Percentiles rank a stretch among this genome's conserved stretches.
Evolutionary conservation across 169 alveolate species (phyloP).

Genomic region (Cryptosporidium sp.): DNA sequence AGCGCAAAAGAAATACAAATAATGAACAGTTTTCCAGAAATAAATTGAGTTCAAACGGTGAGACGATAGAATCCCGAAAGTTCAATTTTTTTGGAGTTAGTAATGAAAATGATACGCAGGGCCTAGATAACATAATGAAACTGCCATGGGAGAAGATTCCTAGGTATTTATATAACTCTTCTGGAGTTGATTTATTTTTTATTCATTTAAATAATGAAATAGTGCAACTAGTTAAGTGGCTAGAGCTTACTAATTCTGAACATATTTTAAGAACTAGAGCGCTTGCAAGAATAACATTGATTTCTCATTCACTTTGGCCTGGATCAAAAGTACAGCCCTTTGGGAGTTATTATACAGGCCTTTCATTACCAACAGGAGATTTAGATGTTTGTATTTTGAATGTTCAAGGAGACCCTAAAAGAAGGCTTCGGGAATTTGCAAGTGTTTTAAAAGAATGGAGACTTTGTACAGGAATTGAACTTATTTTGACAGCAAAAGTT

Average conservation of each 20-base stretch:
- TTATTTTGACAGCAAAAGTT: constrained; percentile 78
- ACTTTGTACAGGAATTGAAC: constrained; percentile 75
- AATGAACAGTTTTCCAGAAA: neutral
- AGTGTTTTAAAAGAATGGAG: constrained; percentile 53
- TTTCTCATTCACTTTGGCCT: constrained; percentile 75
- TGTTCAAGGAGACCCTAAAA: constrained; percentile 68
- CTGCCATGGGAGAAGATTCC: constrained; percentile 71
- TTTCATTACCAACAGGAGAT: constrained; percentile 74
- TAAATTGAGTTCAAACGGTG: neutral
- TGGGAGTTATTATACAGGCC: constrained; percentile 76
- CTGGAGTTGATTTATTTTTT: constrained; percentile 32
- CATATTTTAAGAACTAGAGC: constrained; percentile 50
- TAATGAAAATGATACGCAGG: neutral
- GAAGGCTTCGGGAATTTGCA: constrained; percentile 70
- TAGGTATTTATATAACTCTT: neutral
- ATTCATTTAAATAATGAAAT: constrained; percentile 69
- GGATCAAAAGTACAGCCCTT: constrained; percentile 74
- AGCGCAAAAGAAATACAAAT: constrained; percentile 20
- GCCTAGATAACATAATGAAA: constrained; percentile 23
- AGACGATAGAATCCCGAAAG: neutral
- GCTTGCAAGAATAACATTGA: constrained; percentile 65
- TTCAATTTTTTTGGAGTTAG: neutral
- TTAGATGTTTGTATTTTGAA: constrained; percentile 73
- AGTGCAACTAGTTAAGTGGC: constrained; percentile 60
- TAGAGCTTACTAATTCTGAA: constrained; percentile 57